These are phyloP conservation scores for Ramaria sp. DNA, from an alignment of 768 basidiomycete species.

Conservation along the genomic window DNA sequence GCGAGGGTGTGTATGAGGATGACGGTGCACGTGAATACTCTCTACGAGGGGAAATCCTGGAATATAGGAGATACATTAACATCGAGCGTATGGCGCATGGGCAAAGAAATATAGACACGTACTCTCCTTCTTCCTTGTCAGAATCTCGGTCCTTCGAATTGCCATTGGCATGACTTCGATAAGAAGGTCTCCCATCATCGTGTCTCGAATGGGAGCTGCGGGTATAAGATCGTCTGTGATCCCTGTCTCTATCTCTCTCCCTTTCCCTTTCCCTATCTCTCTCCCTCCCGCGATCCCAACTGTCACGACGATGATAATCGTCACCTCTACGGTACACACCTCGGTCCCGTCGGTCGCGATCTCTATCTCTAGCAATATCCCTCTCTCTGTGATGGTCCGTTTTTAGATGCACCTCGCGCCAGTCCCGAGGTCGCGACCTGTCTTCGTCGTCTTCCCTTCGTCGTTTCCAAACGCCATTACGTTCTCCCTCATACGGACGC, in stretches of 20 bases:
- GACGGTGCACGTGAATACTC: slow-evolving; percentile 18
- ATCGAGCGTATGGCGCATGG: slow-evolving; percentile 7
- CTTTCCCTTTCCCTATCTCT: background rate
- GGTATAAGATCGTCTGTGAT: slow-evolving; percentile 3
- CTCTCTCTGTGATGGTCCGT: background rate
- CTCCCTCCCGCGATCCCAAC: background rate
- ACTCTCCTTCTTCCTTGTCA: slow-evolving; percentile 91
- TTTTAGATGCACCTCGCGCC: slow-evolving; percentile 4
- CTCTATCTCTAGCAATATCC: slow-evolving; percentile 1
- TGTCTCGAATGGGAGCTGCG: background rate
- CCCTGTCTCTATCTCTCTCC: slow-evolving; percentile 3
- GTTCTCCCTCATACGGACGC: slow-evolving; percentile 9
- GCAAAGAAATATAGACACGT: slow-evolving; percentile 36
- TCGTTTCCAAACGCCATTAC: slow-evolving; percentile 7
- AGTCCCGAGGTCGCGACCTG: slow-evolving; percentile 2
- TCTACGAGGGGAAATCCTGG: slow-evolving; percentile 40
- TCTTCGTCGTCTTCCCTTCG: slow-evolving; percentile 2
- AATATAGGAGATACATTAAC: slow-evolving; percentile 10
- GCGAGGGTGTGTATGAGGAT: slow-evolving; percentile 8
- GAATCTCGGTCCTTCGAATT: slow-evolving; percentile 24
- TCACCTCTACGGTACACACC: slow-evolving; percentile 4
- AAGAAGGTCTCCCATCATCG: background rate
- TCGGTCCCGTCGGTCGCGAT: slow-evolving; percentile 1
- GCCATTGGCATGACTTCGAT: background rate
- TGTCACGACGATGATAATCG: slow-evolving; percentile 1